A percentile compares a stretch with the other conserved stretches of the same genome.
Conservation (phyloP, 345 rosid species). For the Anastatica hierochuntica region DNA sequence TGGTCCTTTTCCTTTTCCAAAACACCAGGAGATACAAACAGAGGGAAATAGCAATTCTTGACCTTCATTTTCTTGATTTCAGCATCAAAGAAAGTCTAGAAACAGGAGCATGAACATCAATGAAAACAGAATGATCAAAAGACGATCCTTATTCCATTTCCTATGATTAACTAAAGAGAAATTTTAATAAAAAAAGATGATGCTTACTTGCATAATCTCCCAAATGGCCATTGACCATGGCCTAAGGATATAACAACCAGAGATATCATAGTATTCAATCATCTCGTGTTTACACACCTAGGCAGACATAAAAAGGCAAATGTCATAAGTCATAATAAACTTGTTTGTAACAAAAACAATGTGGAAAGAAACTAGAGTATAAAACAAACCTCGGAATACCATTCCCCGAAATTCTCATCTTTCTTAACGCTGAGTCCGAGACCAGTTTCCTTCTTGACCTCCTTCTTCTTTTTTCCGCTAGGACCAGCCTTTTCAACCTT, state of each 20-base stretch:
- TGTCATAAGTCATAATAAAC: too few species aligned
- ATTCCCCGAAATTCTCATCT: conserved; percentile 90
- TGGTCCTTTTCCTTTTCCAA: conserved; percentile 91
- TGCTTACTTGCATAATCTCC: conserved; percentile 88
- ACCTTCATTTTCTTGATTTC: conserved; percentile 91
- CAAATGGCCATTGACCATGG: conserved; percentile 97
- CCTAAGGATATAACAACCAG: conserved; percentile 94
- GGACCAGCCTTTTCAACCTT: conserved; percentile 29
- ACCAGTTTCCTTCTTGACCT: conserved; percentile 91
- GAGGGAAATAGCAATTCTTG: conserved; percentile 91
- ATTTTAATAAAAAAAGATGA: background rate
- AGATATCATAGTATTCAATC: conserved; percentile 95
- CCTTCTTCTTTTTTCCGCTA: conserved; percentile 70
- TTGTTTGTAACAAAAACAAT: too few species aligned
- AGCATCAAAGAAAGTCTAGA: conserved; percentile 78
- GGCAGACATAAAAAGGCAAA: too few species aligned
- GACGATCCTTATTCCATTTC: too few species aligned
- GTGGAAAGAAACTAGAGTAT: too few species aligned
- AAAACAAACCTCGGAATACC: conserved; percentile 88
- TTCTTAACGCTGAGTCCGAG: conserved; percentile 71
- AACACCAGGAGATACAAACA: conserved; percentile 84
- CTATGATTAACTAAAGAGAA: too few species aligned
- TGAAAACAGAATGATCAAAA: too few species aligned
- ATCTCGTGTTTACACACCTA: conserved; percentile 89
- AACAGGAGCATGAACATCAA: background rate